Base-by-base conservation (phyloP, 2,329 filamentous ascomycete genomes). In the Arthrinium phaeospermum region DNA sequence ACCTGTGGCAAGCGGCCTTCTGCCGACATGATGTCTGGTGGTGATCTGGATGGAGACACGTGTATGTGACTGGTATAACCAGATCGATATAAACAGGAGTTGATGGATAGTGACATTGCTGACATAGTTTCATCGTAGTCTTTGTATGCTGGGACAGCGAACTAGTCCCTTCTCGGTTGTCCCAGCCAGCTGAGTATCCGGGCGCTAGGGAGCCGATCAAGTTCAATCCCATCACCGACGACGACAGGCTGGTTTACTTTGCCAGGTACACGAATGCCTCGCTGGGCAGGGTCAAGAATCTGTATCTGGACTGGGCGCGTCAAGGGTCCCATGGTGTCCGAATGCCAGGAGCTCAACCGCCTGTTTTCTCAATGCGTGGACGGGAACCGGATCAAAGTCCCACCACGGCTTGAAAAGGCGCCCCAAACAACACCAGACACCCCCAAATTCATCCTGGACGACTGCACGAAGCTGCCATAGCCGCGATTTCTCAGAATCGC, bases 61-160 rank as follows among this genome's bases (percentile, higher is more conserved):
- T 84, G 82, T 83, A 76, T 76, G 80, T 41, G 22, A 13, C 3
- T 12, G 30, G 30, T 2, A 64, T 16, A 22, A 19, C 27, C n/a
- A 16, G n/a, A n/a, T n/a, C n/a, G n/a, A n/a, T n/a, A n/a, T n/a
- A n/a, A n/a, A n/a, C n/a, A n/a, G n/a, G n/a, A n/a, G n/a, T n/a
- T 16, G 27, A 12, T 10, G 1, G 16, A 22, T 4, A 47, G 12
- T n/a, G 12, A 41, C 10, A 5, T 14, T 5, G 22, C 64, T 67
- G 45, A 45, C 37, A 7, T 22, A 30, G 3, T 4, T 46, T 1
- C 67, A 22, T 37, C 14, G 1, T 45, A 84, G 82, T 84, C 71
- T 84, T 84, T 61, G 82, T 85, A 4, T 80, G 78, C 27, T 84
- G 83, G 83, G 83, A 85, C 74, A 76, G 69, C n/a, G 82, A 84